Evolutionary conservation across 1,284 basidiomycete genomes (phyloP).

Genomic region (Stygiomarasmius scandens): DNA sequence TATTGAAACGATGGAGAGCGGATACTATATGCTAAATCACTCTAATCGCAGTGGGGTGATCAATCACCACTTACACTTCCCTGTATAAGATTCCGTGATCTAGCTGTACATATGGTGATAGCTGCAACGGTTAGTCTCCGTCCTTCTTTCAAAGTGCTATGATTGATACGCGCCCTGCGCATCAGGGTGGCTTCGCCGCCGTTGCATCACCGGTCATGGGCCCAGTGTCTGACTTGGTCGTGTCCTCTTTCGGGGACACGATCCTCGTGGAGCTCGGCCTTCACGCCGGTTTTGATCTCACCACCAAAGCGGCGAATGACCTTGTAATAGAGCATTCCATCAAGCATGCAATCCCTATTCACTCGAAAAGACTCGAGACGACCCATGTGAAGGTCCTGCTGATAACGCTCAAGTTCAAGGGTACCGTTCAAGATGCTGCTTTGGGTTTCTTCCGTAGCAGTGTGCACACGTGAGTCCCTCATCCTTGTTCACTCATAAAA

Average conservation of each 20-base stretch:
- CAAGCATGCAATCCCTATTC: conserved; percentile 51
- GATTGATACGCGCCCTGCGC: conserved; percentile 2
- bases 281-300: conserved; percentile 55
- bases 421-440: conserved; percentile 58
- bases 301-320: conserved; percentile 54
- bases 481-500: not conserved
- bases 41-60: conserved; percentile 55
- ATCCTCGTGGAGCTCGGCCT: conserved; percentile 59
- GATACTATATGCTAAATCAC: not conserved
- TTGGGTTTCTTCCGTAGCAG: conserved; percentile 66
- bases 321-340: conserved; percentile 54
- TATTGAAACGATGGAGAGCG: conserved; percentile 23
- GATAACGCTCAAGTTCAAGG: conserved; percentile 65
- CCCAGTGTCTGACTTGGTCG: conserved; percentile 52
- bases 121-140: conserved; percentile 54
- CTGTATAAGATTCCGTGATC: conserved; percentile 65
- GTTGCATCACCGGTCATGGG: conserved; percentile 59
- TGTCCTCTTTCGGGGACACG: conserved; percentile 54
- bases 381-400: conserved; percentile 57
- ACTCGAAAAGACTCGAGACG: conserved; percentile 57
- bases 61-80: conserved; percentile 65
- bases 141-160: not conserved
- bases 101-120: conserved; percentile 62
- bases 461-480: conserved; percentile 48
- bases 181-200: conserved; percentile 61